Evolutionary conservation across 2,329 filamentous ascomycete species (phyloP).

Genomic region (Cephalotrichum gorgonifer): DNA sequence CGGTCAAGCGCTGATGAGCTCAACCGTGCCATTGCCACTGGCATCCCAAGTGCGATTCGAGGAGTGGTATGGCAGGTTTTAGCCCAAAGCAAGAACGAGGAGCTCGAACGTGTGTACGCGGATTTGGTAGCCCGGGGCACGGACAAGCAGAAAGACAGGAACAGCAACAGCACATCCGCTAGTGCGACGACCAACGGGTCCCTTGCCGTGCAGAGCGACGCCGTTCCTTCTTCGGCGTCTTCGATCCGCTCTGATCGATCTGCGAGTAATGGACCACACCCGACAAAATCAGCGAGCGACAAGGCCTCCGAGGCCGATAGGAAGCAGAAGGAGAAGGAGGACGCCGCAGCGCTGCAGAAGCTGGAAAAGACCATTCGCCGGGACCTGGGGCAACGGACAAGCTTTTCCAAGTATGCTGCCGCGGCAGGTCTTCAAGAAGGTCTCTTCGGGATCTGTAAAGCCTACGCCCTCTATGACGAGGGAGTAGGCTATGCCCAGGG

Average conservation of each 20-base stretch:
- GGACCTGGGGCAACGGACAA: constrained; percentile 85
- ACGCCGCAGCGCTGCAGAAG: constrained; percentile 61
- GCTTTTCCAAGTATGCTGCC: constrained; percentile 91
- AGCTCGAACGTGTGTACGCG: constrained; percentile 76
- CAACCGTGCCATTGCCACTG: constrained; percentile 80
- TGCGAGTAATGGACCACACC: constrained; percentile 42
- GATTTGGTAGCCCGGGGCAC: constrained; percentile 73
- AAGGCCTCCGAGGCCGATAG: constrained; percentile 55
- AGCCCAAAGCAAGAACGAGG: constrained; percentile 88
- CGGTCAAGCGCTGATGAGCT: constrained; percentile 82
- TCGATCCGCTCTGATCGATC: constrained; percentile 75
- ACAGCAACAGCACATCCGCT: constrained; percentile 41
- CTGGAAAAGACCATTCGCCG: constrained; percentile 87
- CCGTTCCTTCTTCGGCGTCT: constrained; percentile 64
- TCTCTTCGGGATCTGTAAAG: constrained; percentile 92
- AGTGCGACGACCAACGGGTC: constrained; percentile 44
- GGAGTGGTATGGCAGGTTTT: constrained; percentile 99
- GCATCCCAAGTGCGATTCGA: constrained; percentile 88
- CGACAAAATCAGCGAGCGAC: constrained; percentile 40
- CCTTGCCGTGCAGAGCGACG: constrained; percentile 53
- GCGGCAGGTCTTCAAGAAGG: constrained; percentile 87
- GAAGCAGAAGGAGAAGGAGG: constrained; percentile 71
- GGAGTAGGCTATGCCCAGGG: constrained; percentile 94
- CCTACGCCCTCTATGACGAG: constrained; percentile 92
- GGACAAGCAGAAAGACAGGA: constrained; percentile 57